Base-by-base conservation (phyloP, 306 rosid species). In the Quercus bicolor region DNA sequence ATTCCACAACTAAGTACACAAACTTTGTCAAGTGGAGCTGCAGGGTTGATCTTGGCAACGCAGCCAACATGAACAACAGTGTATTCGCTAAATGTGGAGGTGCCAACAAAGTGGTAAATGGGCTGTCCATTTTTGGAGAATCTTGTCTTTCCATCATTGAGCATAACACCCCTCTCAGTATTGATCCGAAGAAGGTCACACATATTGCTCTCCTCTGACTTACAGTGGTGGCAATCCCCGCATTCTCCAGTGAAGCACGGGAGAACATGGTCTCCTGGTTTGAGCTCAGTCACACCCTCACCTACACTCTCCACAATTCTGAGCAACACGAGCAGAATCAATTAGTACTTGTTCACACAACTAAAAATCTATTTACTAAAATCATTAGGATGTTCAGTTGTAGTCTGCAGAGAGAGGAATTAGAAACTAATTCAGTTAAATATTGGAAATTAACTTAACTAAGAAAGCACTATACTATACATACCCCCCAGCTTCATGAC, bases 401-500 rank as follows among this genome's bases (percentile, higher is more conserved):
- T 26, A 61, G 37, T 12, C 68, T 0, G 34, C 68, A 26, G 19
- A 24, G 8, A 61, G 16, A 61, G 34, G n/a, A 61, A 26, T 61
- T 26, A 29, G 23, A 56, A 8, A 20, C 28, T 56, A 11, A 56
- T 6, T 11, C 3, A n/a, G 28, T 56, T n/a, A 19, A 31, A 33
- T 21, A 6, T 26, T 3, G 43, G 24, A 12, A 72, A 31, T 51
- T 20, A 52, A 34, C 5, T 1, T 15, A 2, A 31, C 23, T 1
- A 4, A 65, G 68, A 0, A 65, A 29, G 23, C 14, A 23, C 19
- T 16, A 66, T 15, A 61, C 87, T 29, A 66, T 15, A 61, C 87
- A 59, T 87, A 92, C 97, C 97, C 98, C 85, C 97, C 94, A 69
- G 97, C 97, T 79, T 94, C 98, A 80, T 94, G 98, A 76, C 98